phyloP scores from a whole-genome alignment of 2,329 filamentous ascomycete species.

The Amylocarpus encephaloides region DNA sequence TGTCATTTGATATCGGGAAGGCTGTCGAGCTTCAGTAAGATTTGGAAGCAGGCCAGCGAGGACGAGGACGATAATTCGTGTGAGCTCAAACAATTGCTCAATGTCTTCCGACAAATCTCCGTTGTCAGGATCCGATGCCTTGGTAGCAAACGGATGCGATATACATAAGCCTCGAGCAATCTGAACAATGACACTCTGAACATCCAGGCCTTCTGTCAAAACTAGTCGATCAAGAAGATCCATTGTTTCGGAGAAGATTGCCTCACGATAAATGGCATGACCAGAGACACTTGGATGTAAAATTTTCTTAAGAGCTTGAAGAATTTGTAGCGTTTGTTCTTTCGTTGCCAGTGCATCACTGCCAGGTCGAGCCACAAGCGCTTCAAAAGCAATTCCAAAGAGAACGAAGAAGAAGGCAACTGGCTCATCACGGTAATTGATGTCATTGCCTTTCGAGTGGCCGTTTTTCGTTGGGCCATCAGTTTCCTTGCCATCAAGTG shows the following conservation, averaged over 20 bases:
- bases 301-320: slow-evolving; percentile 91
- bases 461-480: slow-evolving; percentile 35
- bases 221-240: slow-evolving; percentile 89
- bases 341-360: slow-evolving; percentile 62
- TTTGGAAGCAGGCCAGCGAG: slow-evolving; percentile 83
- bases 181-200: slow-evolving; percentile 88
- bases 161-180: slow-evolving; percentile 87
- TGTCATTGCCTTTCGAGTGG: slow-evolving; percentile 62
- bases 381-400: slow-evolving; percentile 94
- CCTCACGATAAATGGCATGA: slow-evolving; percentile 92
- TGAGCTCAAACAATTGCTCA: slow-evolving; percentile 94
- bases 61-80: slow-evolving; percentile 90
- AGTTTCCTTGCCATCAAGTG: slow-evolving; percentile 76
- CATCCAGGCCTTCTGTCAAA: slow-evolving; percentile 80
- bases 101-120: slow-evolving; percentile 91
- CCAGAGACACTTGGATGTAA: slow-evolving; percentile 89
- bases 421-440: slow-evolving; percentile 96
- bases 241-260: slow-evolving; percentile 95
- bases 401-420: slow-evolving; percentile 98
- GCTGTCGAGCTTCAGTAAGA: slow-evolving; percentile 55
- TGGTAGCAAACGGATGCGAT: slow-evolving; percentile 81
- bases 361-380: slow-evolving; percentile 73
- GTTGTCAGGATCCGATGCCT: slow-evolving; percentile 58
- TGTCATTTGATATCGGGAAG: slow-evolving; percentile 68
- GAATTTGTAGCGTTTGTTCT: slow-evolving; percentile 78